Conservation (phyloP, 805 yeast species). For the Brettanomyces nanus region DNA sequence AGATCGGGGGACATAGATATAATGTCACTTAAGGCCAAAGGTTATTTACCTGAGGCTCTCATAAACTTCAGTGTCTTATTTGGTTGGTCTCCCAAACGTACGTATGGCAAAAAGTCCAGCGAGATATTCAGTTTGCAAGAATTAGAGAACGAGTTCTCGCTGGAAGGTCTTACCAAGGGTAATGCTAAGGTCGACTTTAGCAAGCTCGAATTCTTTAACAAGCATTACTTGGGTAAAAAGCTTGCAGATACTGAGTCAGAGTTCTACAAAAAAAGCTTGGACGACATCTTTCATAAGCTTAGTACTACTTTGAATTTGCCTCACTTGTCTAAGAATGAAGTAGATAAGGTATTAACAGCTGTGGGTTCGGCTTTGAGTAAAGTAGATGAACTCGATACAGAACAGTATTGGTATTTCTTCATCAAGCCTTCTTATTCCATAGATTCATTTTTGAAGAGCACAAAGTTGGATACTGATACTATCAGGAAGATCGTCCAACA, state of each 20-base stretch:
- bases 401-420: constrained; percentile 43
- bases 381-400: constrained; percentile 40
- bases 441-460: constrained; percentile 9
- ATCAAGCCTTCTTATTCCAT: constrained; percentile 25
- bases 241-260: constrained; percentile 28
- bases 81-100: constrained; percentile 88
- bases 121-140: constrained; percentile 48
- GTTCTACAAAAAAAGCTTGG: constrained; percentile 29
- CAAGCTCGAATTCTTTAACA: constrained; percentile 73
- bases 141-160: constrained; percentile 46
- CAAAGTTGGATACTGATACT: constrained; percentile 9
- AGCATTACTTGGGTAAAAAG: constrained; percentile 45
- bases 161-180: constrained; percentile 79
- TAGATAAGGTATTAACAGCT: constrained; percentile 31
- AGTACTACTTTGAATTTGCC: constrained; percentile 4
- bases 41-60: constrained; percentile 80
- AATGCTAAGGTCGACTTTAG: constrained; percentile 83
- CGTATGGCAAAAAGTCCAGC: constrained; percentile 35
- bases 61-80: constrained; percentile 80
- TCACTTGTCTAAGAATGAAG: constrained; percentile 22
- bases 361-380: constrained; percentile 45
- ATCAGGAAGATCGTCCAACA: constrained; percentile 3
- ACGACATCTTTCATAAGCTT: constrained; percentile 13
- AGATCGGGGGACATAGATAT: constrained; percentile 79
- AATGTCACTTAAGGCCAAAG: constrained; percentile 44